Conservation (phyloP, 306 rosid genomes). For the Vigna hirtella region DNA sequence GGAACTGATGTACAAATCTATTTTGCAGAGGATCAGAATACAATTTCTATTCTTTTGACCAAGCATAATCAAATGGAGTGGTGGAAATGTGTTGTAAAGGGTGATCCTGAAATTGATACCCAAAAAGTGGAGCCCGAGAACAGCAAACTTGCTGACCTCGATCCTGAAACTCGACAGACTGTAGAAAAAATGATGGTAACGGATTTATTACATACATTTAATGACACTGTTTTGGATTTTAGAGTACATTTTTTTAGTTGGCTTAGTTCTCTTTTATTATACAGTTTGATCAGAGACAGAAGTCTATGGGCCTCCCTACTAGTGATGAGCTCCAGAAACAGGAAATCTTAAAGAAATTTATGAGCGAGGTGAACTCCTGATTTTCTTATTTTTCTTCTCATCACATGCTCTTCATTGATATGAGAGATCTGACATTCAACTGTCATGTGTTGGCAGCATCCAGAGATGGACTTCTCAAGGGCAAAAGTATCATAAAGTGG, state of each 20-base stretch:
- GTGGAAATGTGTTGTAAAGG: conserved; percentile 93
- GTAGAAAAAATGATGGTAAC: conserved; percentile 98
- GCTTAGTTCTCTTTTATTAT: conserved; percentile 8
- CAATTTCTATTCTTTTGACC: conserved; percentile 83
- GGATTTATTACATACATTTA: conserved; percentile 33
- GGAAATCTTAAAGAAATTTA: conserved; percentile 83
- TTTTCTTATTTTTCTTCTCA: neutral
- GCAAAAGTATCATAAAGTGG: conserved; percentile 65
- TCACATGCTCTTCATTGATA: neutral
- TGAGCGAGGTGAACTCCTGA: conserved; percentile 68
- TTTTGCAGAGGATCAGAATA: conserved; percentile 87
- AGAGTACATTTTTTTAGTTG: neutral
- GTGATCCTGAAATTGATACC: conserved; percentile 94
- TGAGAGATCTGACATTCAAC: neutral
- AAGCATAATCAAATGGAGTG: conserved; percentile 96
- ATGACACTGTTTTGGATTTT: neutral
- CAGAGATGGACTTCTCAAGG: conserved; percentile 90
- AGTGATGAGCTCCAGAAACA: conserved; percentile 84
- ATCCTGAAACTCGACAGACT: conserved; percentile 84
- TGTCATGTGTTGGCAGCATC: conserved; percentile 69
- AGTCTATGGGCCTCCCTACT: conserved; percentile 89
- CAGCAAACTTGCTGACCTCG: conserved; percentile 90
- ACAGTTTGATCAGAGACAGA: conserved; percentile 96
- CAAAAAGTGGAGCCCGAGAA: conserved; percentile 92
- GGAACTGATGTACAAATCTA: neutral